Conservation (phyloP, 78 protist genomes). For the Dictyostelium capitatum region DNA sequence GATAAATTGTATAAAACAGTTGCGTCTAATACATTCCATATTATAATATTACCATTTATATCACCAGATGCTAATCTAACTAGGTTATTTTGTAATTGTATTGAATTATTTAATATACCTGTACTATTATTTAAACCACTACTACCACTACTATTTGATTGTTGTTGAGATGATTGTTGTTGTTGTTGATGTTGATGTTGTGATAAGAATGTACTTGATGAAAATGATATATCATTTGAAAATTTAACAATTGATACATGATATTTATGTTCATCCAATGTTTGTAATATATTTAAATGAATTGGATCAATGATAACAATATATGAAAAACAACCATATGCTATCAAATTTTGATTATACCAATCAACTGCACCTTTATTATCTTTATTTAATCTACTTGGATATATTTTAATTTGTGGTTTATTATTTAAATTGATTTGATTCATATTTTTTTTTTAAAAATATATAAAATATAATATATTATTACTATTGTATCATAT, state of each 20-base stretch:
- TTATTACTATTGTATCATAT: too few species aligned
- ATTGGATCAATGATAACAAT: slow-evolving; percentile 63
- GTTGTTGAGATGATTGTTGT: too few species aligned
- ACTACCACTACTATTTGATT: not conserved
- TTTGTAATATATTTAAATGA: slow-evolving; percentile 53
- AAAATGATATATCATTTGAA: slow-evolving; percentile 34
- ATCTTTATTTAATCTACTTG: slow-evolving; percentile 53
- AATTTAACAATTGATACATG: slow-evolving; percentile 51
- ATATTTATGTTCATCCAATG: slow-evolving; percentile 57
- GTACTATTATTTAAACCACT: not conserved
- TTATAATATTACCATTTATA: slow-evolving; percentile 38
- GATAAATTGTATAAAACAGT: slow-evolving; percentile 14
- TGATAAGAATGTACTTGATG: not conserved
- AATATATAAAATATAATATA: too few species aligned
- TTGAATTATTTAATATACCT: not conserved
- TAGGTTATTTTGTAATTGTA: not conserved
- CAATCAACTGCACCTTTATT: slow-evolving; percentile 74
- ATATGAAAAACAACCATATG: slow-evolving; percentile 64
- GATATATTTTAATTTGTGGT: slow-evolving; percentile 51
- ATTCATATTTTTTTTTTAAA: not conserved
- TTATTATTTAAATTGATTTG: not conserved
- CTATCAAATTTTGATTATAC: slow-evolving; percentile 71
- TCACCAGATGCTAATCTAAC: slow-evolving; percentile 66
- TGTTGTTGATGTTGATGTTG: not conserved
- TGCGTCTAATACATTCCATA: slow-evolving; percentile 71